Evolutionary conservation across 257 asterid genomes (phyloP).

Genomic region (Echium plantagineum): DNA sequence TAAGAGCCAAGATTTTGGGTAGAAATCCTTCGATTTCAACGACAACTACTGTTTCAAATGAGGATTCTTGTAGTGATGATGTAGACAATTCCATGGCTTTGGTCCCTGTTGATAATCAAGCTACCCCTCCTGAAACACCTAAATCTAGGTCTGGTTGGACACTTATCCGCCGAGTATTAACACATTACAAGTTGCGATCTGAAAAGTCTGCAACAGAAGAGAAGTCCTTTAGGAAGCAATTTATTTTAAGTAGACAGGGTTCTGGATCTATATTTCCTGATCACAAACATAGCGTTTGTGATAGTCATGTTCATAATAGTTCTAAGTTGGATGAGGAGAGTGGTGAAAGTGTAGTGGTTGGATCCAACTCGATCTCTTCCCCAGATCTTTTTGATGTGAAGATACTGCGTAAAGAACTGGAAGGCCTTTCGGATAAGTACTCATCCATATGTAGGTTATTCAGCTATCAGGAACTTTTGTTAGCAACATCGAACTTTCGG

Average conservation of each 20-base stretch:
- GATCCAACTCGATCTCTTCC: conserved; percentile 15
- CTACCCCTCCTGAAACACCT: conserved; percentile 20
- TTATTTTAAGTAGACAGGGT: conserved; percentile 36
- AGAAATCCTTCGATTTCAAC: conserved; percentile 34
- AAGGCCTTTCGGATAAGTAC: conserved; percentile 36
- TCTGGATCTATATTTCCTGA: conserved; percentile 39
- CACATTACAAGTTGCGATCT: conserved; percentile 14
- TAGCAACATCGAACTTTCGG: conserved; percentile 42
- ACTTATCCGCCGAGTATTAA: conserved; percentile 24
- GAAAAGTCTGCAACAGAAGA: conserved; percentile 21
- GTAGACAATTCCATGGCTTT: conserved; percentile 39
- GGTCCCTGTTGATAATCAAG: conserved; percentile 22
- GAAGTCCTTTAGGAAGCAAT: conserved; percentile 29
- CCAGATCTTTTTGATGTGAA: conserved; percentile 11
- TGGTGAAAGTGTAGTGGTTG: conserved; percentile 27
- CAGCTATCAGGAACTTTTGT: conserved; percentile 48
- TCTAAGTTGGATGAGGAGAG: conserved; percentile 23
- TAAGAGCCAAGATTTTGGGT: conserved; percentile 30
- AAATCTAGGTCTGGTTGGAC: conserved; percentile 41
- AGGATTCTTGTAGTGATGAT: conserved; percentile 13
- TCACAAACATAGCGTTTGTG: conserved; percentile 26
- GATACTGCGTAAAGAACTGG: conserved; percentile 26
- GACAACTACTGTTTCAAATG: conserved; percentile 11
- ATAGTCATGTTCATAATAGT: conserved; percentile 17
- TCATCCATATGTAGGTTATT: conserved; percentile 32